Evolutionary conservation across 1,139 yeast genomes (phyloP), one percentile per base, ranked within the genome.

Genomic region (Pichia sp.): DNA sequence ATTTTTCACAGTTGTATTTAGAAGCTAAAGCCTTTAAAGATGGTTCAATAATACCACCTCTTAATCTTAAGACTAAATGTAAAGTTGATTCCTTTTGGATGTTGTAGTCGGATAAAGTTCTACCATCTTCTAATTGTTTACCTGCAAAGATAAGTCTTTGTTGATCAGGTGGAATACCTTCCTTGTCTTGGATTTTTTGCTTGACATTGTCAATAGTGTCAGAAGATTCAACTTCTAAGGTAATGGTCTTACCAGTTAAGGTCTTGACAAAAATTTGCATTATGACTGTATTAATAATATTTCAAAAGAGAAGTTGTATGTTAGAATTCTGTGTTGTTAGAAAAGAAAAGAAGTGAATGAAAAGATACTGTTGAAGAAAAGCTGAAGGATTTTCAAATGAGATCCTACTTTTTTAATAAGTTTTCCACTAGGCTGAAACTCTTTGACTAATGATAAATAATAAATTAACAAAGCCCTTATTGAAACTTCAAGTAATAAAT

Each of bases 21-120:
- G 97, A 87, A 73, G 98, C 98, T 70, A 92, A 84, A 66, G 94
- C 96, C 80, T 90, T 92, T 69, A 92, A 84, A 67, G 97, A 90
- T 78, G 98, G 98, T 82, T 92, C 98, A 73, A 92, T 92, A 79
- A 90, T 87, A 76, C 89, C 87, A 78, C 95, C 95, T 80, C 95
- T 86, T 69, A 86, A 81, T 76, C 95, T 86, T 62, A 85, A 76
- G 53, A 85, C 95, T 73, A 85, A 78, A 71, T 85, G 95, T 54
- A 85, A 71, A 55, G 95, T 85, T 51, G 95, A 85, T 77, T 86
- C 95, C 80, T 86, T 86, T 74, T 86, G 95, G 70, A 86, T 86
- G 86, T 86, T 86, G 87, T 86, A 86, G 77, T 86, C 95, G 55
- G 92, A 82, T 60, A 86, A 76, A 60, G 95, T 86, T 79, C 95